These are phyloP conservation scores for Calonectria hongkongensis DNA, from an alignment of 2,329 filamentous ascomycete genomes.

Conservation along the genomic window DNA sequence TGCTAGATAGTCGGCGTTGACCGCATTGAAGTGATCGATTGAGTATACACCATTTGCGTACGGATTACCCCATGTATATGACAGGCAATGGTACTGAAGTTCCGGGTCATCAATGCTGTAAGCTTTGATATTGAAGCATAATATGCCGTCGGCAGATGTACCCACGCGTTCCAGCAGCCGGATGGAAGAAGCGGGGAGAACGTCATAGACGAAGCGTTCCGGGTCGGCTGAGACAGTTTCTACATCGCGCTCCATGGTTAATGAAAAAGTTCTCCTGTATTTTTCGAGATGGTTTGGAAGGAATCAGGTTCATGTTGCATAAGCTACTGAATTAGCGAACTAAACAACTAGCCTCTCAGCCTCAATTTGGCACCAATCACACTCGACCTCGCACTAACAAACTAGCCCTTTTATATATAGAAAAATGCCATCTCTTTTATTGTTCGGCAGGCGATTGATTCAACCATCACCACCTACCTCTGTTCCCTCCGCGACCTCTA, in stretches of 20 bases:
- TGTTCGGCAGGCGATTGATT: neutral
- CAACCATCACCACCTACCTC: constrained; percentile 46
- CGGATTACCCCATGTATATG: constrained; percentile 55
- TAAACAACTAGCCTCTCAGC: neutral
- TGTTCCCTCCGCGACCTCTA: constrained; percentile 39
- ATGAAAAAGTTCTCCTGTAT: neutral
- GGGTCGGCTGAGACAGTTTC: neutral
- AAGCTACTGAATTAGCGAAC: constrained; percentile 1
- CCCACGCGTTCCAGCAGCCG: constrained; percentile 41
- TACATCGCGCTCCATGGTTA: neutral
- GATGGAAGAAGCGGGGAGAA: constrained; percentile 40
- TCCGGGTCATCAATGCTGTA: constrained; percentile 41
- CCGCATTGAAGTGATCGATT: constrained; percentile 41
- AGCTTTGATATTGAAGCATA: constrained; percentile 44
- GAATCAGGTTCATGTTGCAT: neutral
- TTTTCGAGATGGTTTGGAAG: neutral
- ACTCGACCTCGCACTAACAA: neutral
- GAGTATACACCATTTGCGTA: constrained; percentile 49
- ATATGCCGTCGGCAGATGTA: constrained; percentile 37
- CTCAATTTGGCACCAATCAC: neutral
- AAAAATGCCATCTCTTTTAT: neutral
- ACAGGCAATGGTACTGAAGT: constrained; percentile 49
- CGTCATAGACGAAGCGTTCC: constrained; percentile 28
- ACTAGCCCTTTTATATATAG: neutral
- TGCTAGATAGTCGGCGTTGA: constrained; percentile 37